phyloP scores from a whole-genome alignment of 2,329 filamentous ascomycete genomes.

The Fusarium proliferatum region DNA sequence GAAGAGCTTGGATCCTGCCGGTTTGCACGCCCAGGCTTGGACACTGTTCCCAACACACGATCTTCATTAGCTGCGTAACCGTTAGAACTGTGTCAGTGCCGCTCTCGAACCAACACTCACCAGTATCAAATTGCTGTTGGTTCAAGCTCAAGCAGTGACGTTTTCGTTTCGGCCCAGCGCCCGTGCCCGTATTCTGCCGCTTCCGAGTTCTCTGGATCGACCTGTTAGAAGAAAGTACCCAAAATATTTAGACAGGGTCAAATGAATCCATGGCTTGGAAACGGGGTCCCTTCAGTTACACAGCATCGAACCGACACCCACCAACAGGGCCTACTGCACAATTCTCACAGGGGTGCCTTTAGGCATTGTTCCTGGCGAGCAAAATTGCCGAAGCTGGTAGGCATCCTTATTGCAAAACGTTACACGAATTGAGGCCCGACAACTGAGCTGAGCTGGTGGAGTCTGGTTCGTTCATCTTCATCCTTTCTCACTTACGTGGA shows the following conservation, averaged over 20 bases:
- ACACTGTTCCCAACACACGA: background rate
- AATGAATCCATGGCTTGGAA: slow-evolving; percentile 1
- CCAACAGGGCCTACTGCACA: slow-evolving; percentile 7
- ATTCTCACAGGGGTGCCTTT: slow-evolving; percentile 22
- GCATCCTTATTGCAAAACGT: background rate
- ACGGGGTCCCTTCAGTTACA: slow-evolving; percentile 27
- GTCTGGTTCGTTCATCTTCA: slow-evolving; percentile 5
- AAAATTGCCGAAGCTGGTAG: slow-evolving; percentile 4
- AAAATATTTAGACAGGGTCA: background rate
- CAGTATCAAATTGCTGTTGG: slow-evolving; percentile 9
- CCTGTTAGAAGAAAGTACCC: slow-evolving; percentile 20
- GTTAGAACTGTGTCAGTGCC: background rate
- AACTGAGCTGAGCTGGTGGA: slow-evolving; percentile 1
- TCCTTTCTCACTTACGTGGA: slow-evolving; percentile 29
- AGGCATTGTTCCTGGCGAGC: background rate
- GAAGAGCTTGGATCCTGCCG: background rate
- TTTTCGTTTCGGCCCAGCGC: slow-evolving; percentile 23
- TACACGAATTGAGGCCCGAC: background rate
- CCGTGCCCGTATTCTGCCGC: slow-evolving; percentile 12
- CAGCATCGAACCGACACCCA: slow-evolving; percentile 14
- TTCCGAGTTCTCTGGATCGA: slow-evolving; percentile 18
- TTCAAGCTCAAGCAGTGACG: slow-evolving; percentile 24
- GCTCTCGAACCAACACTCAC: background rate
- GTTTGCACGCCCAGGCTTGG: background rate
- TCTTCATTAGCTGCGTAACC: background rate